phyloP scores from a whole-genome alignment of 371 early-diverging fungal species.

The Lichtheimia hyalospora region DNA sequence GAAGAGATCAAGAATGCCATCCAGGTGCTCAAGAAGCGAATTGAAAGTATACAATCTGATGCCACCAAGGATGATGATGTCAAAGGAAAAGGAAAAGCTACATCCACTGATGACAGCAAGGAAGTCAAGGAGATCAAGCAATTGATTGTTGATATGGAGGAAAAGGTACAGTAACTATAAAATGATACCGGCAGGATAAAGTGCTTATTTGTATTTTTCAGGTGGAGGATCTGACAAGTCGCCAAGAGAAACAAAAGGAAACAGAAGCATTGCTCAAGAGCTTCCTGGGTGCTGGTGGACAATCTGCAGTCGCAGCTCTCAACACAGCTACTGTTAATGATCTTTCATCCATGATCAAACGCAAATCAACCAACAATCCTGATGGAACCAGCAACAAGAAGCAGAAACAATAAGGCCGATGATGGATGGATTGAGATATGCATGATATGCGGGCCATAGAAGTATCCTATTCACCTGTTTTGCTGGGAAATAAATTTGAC shows the following conservation, averaged over 20 bases:
- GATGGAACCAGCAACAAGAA: conserved; percentile 7
- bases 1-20: conserved; percentile 61
- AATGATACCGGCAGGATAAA: neutral
- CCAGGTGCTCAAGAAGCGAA: conserved; percentile 54
- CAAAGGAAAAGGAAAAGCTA: conserved; percentile 36
- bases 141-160: conserved; percentile 47
- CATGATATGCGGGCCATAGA: too few species aligned
- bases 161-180: conserved; percentile 33
- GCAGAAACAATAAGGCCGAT: conserved; percentile 7
- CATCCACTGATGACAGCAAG: conserved; percentile 17
- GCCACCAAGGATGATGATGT: conserved; percentile 24
- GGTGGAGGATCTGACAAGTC: conserved; percentile 37
- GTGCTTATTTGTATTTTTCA: conserved; percentile 2
- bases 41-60: conserved; percentile 11
- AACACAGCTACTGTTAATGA: conserved; percentile 38
- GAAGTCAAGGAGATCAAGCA: conserved; percentile 49
- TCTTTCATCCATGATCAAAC: conserved; percentile 41
- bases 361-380: conserved; percentile 17
- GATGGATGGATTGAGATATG: too few species aligned
- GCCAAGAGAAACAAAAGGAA: conserved; percentile 39
- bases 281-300: conserved; percentile 18
- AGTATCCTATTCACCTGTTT: too few species aligned
- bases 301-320: conserved; percentile 5
- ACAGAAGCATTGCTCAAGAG: conserved; percentile 35
- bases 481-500: too few species aligned